Conservation (phyloP, 306 rosid genomes). For the Crataegus laevigata region DNA sequence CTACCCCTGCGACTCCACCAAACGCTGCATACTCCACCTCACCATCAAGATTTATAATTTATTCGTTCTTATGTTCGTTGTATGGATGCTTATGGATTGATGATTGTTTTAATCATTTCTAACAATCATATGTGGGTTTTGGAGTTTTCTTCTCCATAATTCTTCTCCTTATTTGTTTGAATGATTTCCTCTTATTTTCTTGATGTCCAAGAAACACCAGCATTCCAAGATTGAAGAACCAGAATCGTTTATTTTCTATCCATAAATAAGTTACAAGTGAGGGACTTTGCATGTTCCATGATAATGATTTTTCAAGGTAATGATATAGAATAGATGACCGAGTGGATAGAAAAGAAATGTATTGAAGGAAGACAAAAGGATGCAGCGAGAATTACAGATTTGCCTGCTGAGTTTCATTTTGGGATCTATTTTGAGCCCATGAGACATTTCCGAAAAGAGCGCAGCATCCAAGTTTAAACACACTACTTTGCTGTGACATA, state of each 20-base stretch:
- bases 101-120: background rate
- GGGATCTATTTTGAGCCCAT: too few species aligned
- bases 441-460: too few species aligned
- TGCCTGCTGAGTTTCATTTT: accelerated
- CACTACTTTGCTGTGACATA: too few species aligned
- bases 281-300: background rate
- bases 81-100: background rate
- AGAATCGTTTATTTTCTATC: background rate
- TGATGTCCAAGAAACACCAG: background rate
- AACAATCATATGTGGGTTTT: background rate
- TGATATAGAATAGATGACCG: too few species aligned
- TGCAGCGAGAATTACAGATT: too few species aligned
- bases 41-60: background rate
- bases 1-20: background rate
- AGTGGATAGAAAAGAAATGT: too few species aligned
- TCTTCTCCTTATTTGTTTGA: background rate
- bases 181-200: background rate
- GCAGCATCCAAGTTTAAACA: too few species aligned
- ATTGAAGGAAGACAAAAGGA: too few species aligned
- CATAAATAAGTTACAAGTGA: background rate
- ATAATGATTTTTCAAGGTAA: background rate
- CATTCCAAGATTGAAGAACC: too few species aligned
- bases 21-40: background rate
- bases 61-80: background rate
- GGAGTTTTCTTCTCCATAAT: background rate